These are phyloP conservation scores for Plasmodium reichenowi DNA, from an alignment of 169 alveolate genomes.

Conservation along the genomic window DNA sequence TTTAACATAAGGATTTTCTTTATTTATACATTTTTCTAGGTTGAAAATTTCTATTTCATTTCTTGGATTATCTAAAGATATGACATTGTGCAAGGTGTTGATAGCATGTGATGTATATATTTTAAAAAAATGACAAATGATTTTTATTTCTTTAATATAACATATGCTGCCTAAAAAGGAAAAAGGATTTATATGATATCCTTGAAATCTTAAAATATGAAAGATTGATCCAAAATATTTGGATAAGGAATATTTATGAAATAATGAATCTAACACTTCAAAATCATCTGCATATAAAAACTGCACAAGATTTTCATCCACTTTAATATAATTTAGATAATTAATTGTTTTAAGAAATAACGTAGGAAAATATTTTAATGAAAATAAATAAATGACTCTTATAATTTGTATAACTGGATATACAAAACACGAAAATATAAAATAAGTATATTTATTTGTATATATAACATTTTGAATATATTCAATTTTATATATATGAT, in stretches of 20 bases:
- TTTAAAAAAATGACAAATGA: conserved; percentile 20
- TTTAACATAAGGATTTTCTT: not conserved
- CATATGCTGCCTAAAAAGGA: conserved; percentile 50
- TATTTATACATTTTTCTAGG: not conserved
- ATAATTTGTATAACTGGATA: conserved; percentile 12
- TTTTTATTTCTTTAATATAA: conserved; percentile 31
- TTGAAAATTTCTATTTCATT: not conserved
- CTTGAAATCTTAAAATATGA: conserved; percentile 34
- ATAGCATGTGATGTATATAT: not conserved
- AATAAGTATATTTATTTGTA: conserved; percentile 49
- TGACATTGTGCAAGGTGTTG: conserved; percentile 44
- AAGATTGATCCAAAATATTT: not conserved
- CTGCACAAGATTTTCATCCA: conserved; percentile 12
- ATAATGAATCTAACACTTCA: conserved; percentile 3
- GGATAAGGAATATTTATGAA: not conserved
- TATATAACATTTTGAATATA: conserved; percentile 27
- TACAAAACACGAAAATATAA: conserved; percentile 37
- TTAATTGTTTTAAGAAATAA: conserved; percentile 54
- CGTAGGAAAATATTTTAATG: conserved; percentile 50
- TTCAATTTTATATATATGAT: conserved; percentile 24
- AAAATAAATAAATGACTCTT: conserved; percentile 48
- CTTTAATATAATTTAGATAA: conserved; percentile 27
- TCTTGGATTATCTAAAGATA: conserved; percentile 17
- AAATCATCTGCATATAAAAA: conserved; percentile 7
- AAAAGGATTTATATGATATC: conserved; percentile 54